These are phyloP conservation scores for Trifolium repens DNA, from an alignment of 306 rosid genomes.

Conservation along the genomic window DNA sequence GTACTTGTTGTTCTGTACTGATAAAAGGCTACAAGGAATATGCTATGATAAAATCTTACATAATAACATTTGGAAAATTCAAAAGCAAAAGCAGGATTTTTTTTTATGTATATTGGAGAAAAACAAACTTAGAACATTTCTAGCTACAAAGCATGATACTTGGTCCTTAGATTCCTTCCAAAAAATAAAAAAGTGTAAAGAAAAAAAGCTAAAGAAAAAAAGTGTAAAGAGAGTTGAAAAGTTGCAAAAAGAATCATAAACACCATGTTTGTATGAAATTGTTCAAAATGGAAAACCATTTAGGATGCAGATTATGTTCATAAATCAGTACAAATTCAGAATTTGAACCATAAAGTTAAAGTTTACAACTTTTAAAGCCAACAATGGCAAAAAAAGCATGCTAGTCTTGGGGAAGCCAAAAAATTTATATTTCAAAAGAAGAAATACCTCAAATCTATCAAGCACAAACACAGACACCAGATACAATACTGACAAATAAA, in stretches of 20 bases:
- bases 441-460: too few species aligned
- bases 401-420: neutral
- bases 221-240: constrained; percentile 34
- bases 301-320: constrained; percentile 9
- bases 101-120: neutral
- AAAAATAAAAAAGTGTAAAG: constrained; percentile 40
- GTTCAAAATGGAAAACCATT: constrained; percentile 30
- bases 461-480: too few species aligned
- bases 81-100: constrained; percentile 12
- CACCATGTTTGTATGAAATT: constrained; percentile 25
- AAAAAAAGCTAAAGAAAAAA: constrained; percentile 25
- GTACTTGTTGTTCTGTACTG: constrained; percentile 3
- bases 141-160: constrained; percentile 32
- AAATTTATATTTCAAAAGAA: neutral
- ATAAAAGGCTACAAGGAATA: constrained; percentile 21
- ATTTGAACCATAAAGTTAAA: constrained; percentile 19
- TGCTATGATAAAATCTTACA: neutral
- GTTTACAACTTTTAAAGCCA: constrained; percentile 8
- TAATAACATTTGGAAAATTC: neutral
- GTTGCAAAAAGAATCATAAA: constrained; percentile 37
- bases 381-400: neutral
- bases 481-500: too few species aligned
- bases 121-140: constrained; percentile 12
- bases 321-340: constrained; percentile 9
- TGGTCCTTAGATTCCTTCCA: constrained; percentile 38